Evolutionary conservation across 306 rosid genomes (phyloP).

Genomic region (Hippophae rhamnoides): DNA sequence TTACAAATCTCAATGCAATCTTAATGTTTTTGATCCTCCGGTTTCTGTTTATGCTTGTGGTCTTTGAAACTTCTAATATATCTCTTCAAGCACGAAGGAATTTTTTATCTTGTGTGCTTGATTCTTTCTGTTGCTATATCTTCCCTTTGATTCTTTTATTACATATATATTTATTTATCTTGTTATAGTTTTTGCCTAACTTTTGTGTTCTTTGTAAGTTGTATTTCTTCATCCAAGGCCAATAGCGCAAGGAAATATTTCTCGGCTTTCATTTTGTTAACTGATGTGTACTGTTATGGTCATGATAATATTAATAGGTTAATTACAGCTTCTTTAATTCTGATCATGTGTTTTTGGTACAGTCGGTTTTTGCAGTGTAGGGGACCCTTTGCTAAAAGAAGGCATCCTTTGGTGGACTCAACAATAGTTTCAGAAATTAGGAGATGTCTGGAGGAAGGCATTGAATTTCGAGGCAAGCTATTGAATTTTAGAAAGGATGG

Average conservation of each 20-base stretch:
- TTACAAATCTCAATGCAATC: too few species aligned
- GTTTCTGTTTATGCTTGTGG: too few species aligned
- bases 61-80: too few species aligned
- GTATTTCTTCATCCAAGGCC: neutral
- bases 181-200: neutral
- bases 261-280: slow-evolving; percentile 4
- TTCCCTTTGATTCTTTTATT: neutral
- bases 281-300: slow-evolving; percentile 4
- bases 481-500: slow-evolving; percentile 98
- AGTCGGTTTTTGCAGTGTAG: slow-evolving; percentile 98
- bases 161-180: neutral
- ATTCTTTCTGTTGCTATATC: too few species aligned
- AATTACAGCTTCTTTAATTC: slow-evolving; percentile 14
- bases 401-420: slow-evolving; percentile 91
- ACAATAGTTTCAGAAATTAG: slow-evolving; percentile 76
- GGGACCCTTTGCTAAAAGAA: slow-evolving; percentile 95
- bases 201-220: neutral
- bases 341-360: slow-evolving; percentile 32
- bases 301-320: neutral
- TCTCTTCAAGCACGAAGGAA: too few species aligned
- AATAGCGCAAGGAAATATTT: slow-evolving; percentile 10
- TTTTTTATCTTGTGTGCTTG: too few species aligned
- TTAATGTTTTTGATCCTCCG: too few species aligned
- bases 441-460: slow-evolving; percentile 80
- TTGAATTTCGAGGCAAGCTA: slow-evolving; percentile 93